Conservation (phyloP, 176 grass and related monocot genomes). For the Raddia guianensis region DNA sequence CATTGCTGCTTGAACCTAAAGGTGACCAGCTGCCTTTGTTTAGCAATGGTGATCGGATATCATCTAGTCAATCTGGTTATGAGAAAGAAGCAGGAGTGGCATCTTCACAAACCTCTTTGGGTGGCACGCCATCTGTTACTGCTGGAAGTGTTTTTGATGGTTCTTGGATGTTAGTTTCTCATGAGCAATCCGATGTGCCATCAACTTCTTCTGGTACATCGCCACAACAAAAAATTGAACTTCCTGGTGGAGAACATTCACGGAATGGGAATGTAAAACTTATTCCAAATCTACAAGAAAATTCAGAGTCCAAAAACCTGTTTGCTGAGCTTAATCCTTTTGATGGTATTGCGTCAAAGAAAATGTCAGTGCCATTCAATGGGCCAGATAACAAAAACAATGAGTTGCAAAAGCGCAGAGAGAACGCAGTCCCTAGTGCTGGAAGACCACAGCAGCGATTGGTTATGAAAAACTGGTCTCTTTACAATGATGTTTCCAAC, state of each 20-base stretch:
- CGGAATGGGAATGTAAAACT: constrained; percentile 51
- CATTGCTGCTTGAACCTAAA: constrained; percentile 45
- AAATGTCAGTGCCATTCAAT: constrained; percentile 53
- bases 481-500: constrained; percentile 92
- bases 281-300: constrained; percentile 51
- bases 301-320: constrained; percentile 65
- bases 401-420: constrained; percentile 70
- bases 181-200: constrained; percentile 52
- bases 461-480: constrained; percentile 95
- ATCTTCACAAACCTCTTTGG: constrained; percentile 48
- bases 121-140: constrained; percentile 50
- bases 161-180: constrained; percentile 50
- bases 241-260: constrained; percentile 36
- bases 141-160: constrained; percentile 47
- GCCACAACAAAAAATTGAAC: constrained; percentile 57
- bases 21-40: constrained; percentile 42
- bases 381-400: constrained; percentile 61
- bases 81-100: constrained; percentile 37
- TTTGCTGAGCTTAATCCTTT: constrained; percentile 99
- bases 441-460: constrained; percentile 78
- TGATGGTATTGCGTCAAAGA: constrained; percentile 45
- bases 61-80: constrained; percentile 56
- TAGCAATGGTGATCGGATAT: constrained; percentile 43
- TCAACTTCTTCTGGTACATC: constrained; percentile 64
- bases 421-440: constrained; percentile 67